Base-by-base conservation (phyloP, 2,329 filamentous ascomycete species). In the Botrytis pseudocinerea region DNA sequence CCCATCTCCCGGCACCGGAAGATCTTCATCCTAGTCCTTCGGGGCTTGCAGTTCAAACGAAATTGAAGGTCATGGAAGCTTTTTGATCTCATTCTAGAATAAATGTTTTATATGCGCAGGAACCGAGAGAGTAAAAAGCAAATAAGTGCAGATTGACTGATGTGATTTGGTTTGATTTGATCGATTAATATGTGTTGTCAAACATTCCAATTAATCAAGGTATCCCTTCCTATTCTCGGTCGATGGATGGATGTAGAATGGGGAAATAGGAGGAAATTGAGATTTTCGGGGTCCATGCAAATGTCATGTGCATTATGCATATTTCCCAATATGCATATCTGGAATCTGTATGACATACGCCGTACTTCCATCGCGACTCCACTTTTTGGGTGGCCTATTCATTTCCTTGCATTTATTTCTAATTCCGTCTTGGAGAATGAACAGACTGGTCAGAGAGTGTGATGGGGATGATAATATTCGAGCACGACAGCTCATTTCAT, bases 91-190 rank as follows among this genome's bases (percentile, higher is more conserved):
- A 22, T 69, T 69, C 65, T 69, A 69, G 65, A 69, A 69, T 54
- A 54, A 28, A n/a, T 66, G 46, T 54, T 66, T 40, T 75, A 74
- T 38, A 64, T 64, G 71, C 57, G 70, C 70, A 74, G 72, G 62
- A 65, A 48, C 65, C 22, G 35, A 63, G 38, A 28, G 2, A 64
- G 42, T 64, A 64, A 32, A 40, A 32, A n/a, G 35, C 14, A 62
- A 38, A 40, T n/a, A 16, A 40, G 25, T 62, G 60, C 22, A 40
- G 59, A 40, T 61, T 16, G 20, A 61, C 16, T 25, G 35, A 61
- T 48, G 35, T 66, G 46, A 66, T 40, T n/a, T 25, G 59, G 38
- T 48, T 48, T 35, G 63, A 66, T 40, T 66, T 66, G 46, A 66
- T 54, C 38, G 64, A 54, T 44, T 22, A 32, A 57, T 38, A 57